phyloP scores from a whole-genome alignment of 2,329 filamentous ascomycete genomes.

The Westerdykella sp. region DNA sequence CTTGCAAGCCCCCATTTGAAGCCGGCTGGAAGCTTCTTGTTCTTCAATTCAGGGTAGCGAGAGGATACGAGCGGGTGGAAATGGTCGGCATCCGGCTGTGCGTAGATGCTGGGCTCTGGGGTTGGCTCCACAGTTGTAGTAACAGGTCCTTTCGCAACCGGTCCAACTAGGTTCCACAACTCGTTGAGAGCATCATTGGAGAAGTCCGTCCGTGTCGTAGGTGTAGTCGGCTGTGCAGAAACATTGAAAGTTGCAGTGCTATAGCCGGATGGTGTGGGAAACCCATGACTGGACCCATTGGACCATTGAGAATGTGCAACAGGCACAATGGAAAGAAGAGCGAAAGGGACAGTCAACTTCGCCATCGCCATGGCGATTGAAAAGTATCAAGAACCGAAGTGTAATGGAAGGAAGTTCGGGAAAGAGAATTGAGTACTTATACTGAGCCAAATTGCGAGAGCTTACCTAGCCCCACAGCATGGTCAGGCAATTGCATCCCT shows the following conservation, averaged over 20 bases:
- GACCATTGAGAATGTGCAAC: constrained; percentile 10
- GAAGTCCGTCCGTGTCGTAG: constrained; percentile 40
- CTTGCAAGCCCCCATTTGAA: constrained; percentile 42
- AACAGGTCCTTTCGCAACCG: constrained; percentile 38
- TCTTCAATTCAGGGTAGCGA: constrained; percentile 26
- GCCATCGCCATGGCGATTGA: constrained; percentile 14
- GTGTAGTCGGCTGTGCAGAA: constrained; percentile 40
- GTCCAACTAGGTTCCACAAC: constrained; percentile 43
- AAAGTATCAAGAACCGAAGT: constrained; percentile 1
- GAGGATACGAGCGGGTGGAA: constrained; percentile 42
- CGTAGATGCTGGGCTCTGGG: constrained; percentile 37
- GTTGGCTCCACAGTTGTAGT: constrained; percentile 41
- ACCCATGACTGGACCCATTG: constrained; percentile 20
- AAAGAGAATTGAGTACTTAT: constrained; percentile 2
- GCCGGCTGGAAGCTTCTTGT: constrained; percentile 37
- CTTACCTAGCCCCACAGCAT: not conserved
- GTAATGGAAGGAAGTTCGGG: not conserved
- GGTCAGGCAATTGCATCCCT: not conserved
- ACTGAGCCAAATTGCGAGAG: not conserved
- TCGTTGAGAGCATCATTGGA: constrained; percentile 43
- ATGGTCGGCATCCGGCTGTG: constrained; percentile 30
- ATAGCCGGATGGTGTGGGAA: constrained; percentile 30
- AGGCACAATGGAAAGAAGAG: constrained; percentile 9
- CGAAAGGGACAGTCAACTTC: constrained; percentile 10
- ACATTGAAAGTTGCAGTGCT: constrained; percentile 37